Percentiles rank a stretch among this genome's conserved stretches.
These are phyloP conservation scores for Fusarium hostae DNA, from an alignment of 2,329 filamentous ascomycete species.

Conservation along the genomic window DNA sequence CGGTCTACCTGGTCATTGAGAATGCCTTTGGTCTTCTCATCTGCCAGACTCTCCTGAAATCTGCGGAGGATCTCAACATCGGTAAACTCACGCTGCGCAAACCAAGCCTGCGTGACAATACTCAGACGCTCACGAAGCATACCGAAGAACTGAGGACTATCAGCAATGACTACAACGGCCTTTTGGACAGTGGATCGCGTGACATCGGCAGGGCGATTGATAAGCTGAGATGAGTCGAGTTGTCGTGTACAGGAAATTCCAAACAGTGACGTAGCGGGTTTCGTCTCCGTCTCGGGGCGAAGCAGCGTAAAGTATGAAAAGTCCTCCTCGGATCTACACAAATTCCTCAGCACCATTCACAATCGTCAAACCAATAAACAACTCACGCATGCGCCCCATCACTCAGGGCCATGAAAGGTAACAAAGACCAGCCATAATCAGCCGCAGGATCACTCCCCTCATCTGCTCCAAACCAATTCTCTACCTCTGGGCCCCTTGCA, in stretches of 20 bases:
- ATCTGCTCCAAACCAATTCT: slow-evolving; percentile 84
- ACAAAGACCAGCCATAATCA: slow-evolving; percentile 88
- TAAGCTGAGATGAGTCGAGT: slow-evolving; percentile 80
- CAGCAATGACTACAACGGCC: slow-evolving; percentile 93
- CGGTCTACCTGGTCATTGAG: slow-evolving; percentile 75
- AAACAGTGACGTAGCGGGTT: slow-evolving; percentile 84
- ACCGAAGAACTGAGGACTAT: slow-evolving; percentile 89
- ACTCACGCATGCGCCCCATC: slow-evolving; percentile 94
- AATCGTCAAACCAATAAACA: background rate
- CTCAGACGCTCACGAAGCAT: slow-evolving; percentile 89
- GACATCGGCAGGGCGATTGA: slow-evolving; percentile 85
- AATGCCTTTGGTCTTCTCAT: slow-evolving; percentile 68
- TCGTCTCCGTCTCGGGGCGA: slow-evolving; percentile 64
- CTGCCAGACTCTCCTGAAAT: slow-evolving; percentile 88
- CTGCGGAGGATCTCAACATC: slow-evolving; percentile 89
- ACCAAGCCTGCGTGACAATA: slow-evolving; percentile 95
- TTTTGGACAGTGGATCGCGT: slow-evolving; percentile 99
- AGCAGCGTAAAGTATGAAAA: slow-evolving; percentile 98
- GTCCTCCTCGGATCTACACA: slow-evolving; percentile 84
- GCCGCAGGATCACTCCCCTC: slow-evolving; percentile 81
- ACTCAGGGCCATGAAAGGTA: slow-evolving; percentile 96
- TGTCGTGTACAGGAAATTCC: slow-evolving; percentile 96
- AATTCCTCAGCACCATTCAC: slow-evolving; percentile 27
- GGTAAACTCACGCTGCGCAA: slow-evolving; percentile 91
- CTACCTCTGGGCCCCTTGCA: slow-evolving; percentile 89